Conservation (phyloP, 768 basidiomycete species). For the Suillus plorans region DNA sequence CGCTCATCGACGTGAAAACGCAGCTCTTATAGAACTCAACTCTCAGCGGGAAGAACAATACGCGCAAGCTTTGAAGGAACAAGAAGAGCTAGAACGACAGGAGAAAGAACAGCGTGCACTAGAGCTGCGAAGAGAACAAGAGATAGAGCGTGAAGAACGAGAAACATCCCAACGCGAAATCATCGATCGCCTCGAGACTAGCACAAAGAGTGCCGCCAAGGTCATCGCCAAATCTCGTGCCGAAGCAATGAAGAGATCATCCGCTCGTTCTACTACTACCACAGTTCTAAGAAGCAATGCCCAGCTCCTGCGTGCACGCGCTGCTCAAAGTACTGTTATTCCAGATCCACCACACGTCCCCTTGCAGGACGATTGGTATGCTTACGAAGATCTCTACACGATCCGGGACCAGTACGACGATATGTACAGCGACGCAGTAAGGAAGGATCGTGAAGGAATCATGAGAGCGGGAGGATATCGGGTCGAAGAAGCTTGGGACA, state of each 20-base stretch:
- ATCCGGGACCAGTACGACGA: constrained; percentile 66
- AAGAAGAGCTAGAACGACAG: constrained; percentile 75
- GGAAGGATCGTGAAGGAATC: constrained; percentile 73
- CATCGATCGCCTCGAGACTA: constrained; percentile 80
- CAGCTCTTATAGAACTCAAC: constrained; percentile 81
- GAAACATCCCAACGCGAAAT: constrained; percentile 72
- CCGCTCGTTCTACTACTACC: constrained; percentile 48
- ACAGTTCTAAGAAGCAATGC: constrained; percentile 45
- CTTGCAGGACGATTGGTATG: constrained; percentile 73
- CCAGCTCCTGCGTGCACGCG: constrained; percentile 57
- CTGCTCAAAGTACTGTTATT: constrained; percentile 61
- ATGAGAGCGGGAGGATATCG: constrained; percentile 84
- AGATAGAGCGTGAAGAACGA: constrained; percentile 73
- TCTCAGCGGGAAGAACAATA: constrained; percentile 79
- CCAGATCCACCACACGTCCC: constrained; percentile 83
- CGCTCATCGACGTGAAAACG: constrained; percentile 78
- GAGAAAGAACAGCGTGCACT: constrained; percentile 70
- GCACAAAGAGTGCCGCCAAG: constrained; percentile 66
- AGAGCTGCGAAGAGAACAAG: constrained; percentile 65
- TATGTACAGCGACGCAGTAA: constrained; percentile 71
- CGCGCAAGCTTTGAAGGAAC: constrained; percentile 65
- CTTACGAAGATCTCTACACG: constrained; percentile 67
- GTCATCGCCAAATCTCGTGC: constrained; percentile 69
- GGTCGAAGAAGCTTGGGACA: constrained; percentile 83
- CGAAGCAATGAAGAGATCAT: constrained; percentile 59